Evolutionary conservation across 441 rosid species (phyloP).

Genomic region (Monsonia emarginata): DNA sequence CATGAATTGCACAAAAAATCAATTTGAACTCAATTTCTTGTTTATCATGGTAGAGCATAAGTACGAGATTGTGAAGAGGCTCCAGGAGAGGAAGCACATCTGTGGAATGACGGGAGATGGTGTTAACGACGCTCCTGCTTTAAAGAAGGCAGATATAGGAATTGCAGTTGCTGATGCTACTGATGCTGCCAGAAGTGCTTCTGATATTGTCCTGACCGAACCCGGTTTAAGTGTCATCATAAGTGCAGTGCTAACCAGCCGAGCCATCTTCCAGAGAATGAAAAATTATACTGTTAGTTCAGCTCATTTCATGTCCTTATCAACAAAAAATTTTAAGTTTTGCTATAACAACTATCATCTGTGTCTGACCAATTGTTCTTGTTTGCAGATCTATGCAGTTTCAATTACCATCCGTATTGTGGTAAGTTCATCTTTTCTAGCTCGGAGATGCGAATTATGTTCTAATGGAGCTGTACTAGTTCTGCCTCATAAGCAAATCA

Average conservation of each 20-base stretch:
- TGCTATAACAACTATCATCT: neutral
- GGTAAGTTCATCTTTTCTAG: constrained; percentile 33
- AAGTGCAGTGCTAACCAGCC: constrained; percentile 82
- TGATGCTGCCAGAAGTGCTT: constrained; percentile 82
- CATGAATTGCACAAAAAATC: too few relatives aligned
- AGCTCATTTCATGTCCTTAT: neutral
- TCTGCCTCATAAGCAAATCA: neutral
- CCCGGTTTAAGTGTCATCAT: constrained; percentile 81
- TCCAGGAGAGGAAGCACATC: constrained; percentile 77
- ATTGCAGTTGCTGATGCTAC: constrained; percentile 90
- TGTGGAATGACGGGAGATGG: constrained; percentile 97
- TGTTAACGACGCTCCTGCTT: constrained; percentile 86
- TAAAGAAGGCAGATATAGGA: constrained; percentile 84
- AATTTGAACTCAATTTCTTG: too few relatives aligned
- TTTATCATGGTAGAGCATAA: constrained; percentile 45
- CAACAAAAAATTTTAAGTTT: neutral
- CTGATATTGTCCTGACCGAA: constrained; percentile 85
- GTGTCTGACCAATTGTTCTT: neutral
- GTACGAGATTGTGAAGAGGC: constrained; percentile 69
- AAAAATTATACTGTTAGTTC: constrained; percentile 70
- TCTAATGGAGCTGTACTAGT: neutral
- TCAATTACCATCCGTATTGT: constrained; percentile 85
- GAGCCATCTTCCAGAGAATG: constrained; percentile 93
- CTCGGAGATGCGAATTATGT: neutral
- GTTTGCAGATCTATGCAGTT: constrained; percentile 76